Percentiles rank a stretch among this genome's conserved stretches.
Conservation (phyloP, 768 basidiomycete species). For the Suillus lakei region DNA sequence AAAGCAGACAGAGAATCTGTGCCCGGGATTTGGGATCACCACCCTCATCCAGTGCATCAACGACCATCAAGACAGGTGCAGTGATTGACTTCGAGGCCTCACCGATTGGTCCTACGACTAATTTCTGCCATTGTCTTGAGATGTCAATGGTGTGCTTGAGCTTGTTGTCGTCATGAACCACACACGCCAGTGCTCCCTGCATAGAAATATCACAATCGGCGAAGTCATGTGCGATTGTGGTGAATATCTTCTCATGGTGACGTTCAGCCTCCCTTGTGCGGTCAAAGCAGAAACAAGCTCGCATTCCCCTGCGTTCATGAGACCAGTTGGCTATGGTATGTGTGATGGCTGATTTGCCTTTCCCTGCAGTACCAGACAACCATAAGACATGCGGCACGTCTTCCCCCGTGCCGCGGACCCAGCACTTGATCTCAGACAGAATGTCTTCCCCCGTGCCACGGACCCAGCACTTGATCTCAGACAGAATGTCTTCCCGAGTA, state of each 20-base stretch:
- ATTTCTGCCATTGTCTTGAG: constrained; percentile 19
- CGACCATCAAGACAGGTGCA: constrained; percentile 27
- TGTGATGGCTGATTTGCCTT: constrained; percentile 25
- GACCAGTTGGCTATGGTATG: constrained; percentile 19
- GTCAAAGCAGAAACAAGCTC: constrained; percentile 21
- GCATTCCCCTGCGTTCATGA: constrained; percentile 16
- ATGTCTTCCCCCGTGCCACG: constrained; percentile 1
- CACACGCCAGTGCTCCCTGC: neutral
- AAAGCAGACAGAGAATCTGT: constrained; percentile 18
- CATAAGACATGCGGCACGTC: constrained; percentile 14
- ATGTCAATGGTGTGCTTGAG: constrained; percentile 1
- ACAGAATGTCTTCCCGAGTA: constrained; percentile 16
- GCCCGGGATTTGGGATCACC: constrained; percentile 10
- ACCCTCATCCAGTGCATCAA: constrained; percentile 29
- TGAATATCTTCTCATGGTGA: constrained; percentile 5
- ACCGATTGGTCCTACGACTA: constrained; percentile 20
- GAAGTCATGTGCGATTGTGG: neutral
- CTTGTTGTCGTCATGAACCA: neutral
- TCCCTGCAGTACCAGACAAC: constrained; percentile 17
- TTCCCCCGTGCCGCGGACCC: constrained; percentile 11
- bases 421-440: constrained; percentile 19
- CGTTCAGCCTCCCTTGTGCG: constrained; percentile 5
- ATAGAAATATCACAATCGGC: constrained; percentile 1
- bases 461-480: constrained; percentile 21
- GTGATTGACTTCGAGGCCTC: constrained; percentile 8